phyloP scores from a whole-genome alignment of 2,329 filamentous ascomycete species.

The Chaetothyriales sp. region DNA sequence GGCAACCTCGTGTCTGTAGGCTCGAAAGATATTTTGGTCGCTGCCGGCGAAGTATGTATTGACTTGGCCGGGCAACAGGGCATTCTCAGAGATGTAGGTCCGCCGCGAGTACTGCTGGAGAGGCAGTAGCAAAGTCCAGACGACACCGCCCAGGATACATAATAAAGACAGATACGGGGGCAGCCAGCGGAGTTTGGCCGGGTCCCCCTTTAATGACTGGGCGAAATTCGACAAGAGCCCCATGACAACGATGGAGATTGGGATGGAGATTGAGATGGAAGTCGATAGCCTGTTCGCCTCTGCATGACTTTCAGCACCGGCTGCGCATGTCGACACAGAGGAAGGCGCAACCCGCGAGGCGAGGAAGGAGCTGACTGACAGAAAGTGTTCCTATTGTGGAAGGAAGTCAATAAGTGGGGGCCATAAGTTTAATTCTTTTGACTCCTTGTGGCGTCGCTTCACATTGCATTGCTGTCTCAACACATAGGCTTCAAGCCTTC shows the following conservation, averaged over 20 bases:
- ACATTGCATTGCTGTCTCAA: neutral
- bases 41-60: slow-evolving; percentile 96
- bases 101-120: slow-evolving; percentile 77
- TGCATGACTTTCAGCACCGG: neutral
- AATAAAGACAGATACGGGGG: slow-evolving; percentile 77
- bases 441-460: neutral
- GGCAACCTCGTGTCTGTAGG: slow-evolving; percentile 72
- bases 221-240: neutral
- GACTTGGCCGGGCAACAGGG: slow-evolving; percentile 84
- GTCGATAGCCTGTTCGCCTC: neutral
- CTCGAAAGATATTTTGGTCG: slow-evolving; percentile 86
- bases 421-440: neutral
- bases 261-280: neutral
- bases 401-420: neutral
- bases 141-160: slow-evolving; percentile 69
- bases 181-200: slow-evolving; percentile 48
- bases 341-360: neutral
- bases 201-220: neutral
- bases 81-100: slow-evolving; percentile 97
- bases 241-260: neutral
- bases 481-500: neutral
- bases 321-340: neutral
- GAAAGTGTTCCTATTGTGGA: neutral
- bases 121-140: slow-evolving; percentile 80
- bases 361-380: neutral